phyloP scores from a whole-genome alignment of 192 early-diverging fungal species.

The Backusella sp. region DNA sequence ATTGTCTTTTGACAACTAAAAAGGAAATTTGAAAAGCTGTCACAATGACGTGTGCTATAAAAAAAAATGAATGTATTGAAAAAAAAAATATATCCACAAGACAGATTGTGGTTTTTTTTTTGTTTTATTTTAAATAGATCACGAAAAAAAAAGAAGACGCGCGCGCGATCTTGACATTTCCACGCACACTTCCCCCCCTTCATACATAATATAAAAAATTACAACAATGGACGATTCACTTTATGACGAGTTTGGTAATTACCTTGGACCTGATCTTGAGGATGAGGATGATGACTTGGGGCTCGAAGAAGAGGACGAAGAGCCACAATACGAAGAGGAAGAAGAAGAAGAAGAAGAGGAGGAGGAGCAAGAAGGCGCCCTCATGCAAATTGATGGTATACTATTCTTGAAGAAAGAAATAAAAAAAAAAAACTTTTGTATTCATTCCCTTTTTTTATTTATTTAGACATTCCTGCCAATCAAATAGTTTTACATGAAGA shows the following conservation, averaged over 20 bases:
- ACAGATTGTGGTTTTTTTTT: neutral
- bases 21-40: neutral
- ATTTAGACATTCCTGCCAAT: constrained; percentile 55
- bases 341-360: constrained; percentile 37
- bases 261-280: constrained; percentile 94
- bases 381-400: constrained; percentile 70
- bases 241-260: constrained; percentile 97
- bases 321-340: constrained; percentile 31
- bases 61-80: neutral
- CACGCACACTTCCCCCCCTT: neutral
- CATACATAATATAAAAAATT: neutral
- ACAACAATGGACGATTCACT: constrained; percentile 69
- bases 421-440: neutral
- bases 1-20: neutral
- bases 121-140: neutral
- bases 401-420: neutral
- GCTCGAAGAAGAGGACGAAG: constrained; percentile 50
- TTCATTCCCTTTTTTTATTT: neutral
- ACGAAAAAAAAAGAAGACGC: neutral
- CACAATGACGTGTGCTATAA: neutral
- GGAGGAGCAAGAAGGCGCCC: constrained; percentile 8
- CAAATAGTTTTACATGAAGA: constrained; percentile 97
- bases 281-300: constrained; percentile 61
- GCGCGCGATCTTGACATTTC: constrained; percentile 4
- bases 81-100: neutral